Conservation (phyloP, 495 filamentous ascomycete genomes). For the Glutinoglossum americanum region DNA sequence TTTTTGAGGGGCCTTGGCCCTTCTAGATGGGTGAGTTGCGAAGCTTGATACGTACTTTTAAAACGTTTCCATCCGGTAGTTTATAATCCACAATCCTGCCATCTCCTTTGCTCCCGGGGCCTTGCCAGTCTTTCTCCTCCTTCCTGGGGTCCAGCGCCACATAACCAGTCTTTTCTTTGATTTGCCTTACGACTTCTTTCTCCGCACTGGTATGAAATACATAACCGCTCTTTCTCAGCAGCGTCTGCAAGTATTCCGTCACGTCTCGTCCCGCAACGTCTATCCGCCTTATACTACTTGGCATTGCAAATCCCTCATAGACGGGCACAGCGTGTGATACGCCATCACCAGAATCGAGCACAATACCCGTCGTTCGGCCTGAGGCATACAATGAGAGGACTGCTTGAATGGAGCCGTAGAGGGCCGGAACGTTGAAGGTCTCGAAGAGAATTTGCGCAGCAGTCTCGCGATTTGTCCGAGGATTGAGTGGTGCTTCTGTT, state of each 20-base stretch:
- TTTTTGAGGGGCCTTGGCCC: not conserved
- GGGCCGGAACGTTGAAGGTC: conserved; percentile 91
- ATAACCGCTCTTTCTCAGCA: conserved; percentile 80
- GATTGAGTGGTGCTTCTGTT: conserved; percentile 93
- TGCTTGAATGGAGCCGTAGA: conserved; percentile 94
- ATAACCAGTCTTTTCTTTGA: conserved; percentile 90
- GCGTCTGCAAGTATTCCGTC: conserved; percentile 80
- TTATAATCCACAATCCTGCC: conserved; percentile 65
- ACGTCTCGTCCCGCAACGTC: conserved; percentile 97
- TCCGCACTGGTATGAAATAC: conserved; percentile 95
- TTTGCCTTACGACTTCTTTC: conserved; percentile 89
- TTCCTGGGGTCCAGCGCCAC: conserved; percentile 77
- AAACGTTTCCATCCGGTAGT: conserved; percentile 76
- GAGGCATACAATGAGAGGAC: conserved; percentile 92
- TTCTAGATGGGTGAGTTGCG: not conserved
- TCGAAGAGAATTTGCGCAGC: conserved; percentile 97
- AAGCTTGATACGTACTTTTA: conserved; percentile 40
- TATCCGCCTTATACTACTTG: conserved; percentile 79
- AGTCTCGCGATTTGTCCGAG: conserved; percentile 83
- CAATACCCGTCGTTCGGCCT: conserved; percentile 87
- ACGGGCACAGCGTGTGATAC: conserved; percentile 96
- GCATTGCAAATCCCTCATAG: conserved; percentile 94
- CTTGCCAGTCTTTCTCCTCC: conserved; percentile 90
- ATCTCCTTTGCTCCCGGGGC: conserved; percentile 34
- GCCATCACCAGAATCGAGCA: conserved; percentile 86